These are phyloP conservation scores for Acorus gramineus DNA, from an alignment of 106 monocot genomes.

Conservation along the genomic window DNA sequence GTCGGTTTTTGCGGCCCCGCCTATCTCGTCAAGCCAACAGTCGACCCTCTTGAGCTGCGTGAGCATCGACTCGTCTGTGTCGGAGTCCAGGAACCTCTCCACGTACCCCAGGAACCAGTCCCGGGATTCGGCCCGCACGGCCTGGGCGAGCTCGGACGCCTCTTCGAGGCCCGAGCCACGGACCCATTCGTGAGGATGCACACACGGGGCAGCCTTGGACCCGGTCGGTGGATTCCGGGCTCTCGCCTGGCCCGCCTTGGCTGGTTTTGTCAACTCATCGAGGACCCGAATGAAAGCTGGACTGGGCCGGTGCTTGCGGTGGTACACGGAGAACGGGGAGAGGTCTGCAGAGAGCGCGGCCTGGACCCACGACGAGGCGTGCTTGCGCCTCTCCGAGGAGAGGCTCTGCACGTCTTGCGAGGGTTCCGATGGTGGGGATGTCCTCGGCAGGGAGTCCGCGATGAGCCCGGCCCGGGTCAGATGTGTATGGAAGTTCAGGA, in stretches of 20 bases:
- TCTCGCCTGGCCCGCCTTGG: conserved; percentile 6
- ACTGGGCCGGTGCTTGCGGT: conserved; percentile 1
- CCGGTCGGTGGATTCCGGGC: conserved; percentile 4
- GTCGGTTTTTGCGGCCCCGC: background rate
- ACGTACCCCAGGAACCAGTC: conserved; percentile 84
- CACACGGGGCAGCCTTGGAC: background rate
- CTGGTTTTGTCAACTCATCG: conserved; percentile 19
- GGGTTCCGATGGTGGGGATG: conserved; percentile 10
- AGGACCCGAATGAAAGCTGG: conserved; percentile 25
- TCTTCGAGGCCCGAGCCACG: conserved; percentile 54
- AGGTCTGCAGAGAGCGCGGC: conserved; percentile 65
- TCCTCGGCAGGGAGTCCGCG: conserved; percentile 48
- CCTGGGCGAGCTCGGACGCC: conserved; percentile 40
- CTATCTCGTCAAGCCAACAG: conserved; percentile 75
- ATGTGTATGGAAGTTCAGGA: conserved; percentile 46
- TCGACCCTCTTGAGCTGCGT: conserved; percentile 89
- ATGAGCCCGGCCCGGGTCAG: conserved; percentile 33
- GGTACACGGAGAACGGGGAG: conserved; percentile 47
- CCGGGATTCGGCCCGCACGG: conserved; percentile 38
- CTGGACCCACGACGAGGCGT: conserved; percentile 43
- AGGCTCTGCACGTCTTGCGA: conserved; percentile 29
- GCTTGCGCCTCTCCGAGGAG: conserved; percentile 27
- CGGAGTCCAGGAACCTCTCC: conserved; percentile 71
- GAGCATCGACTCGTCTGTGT: conserved; percentile 17
- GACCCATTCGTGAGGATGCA: conserved; percentile 37